phyloP scores from a whole-genome alignment of 345 rosid species.

The Citrus cavaleriei region DNA sequence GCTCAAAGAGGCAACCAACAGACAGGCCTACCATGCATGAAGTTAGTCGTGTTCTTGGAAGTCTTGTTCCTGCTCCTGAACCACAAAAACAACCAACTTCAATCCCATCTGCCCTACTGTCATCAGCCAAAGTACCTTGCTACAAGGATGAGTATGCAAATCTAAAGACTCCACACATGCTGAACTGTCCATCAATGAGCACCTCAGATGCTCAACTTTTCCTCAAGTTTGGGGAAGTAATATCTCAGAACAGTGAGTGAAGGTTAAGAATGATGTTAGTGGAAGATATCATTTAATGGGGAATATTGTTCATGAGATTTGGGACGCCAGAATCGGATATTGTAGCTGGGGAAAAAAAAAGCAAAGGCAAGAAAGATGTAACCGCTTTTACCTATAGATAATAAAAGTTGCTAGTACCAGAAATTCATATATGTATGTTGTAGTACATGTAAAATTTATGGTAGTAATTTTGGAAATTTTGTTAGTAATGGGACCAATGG shows the following conservation, averaged over 20 bases:
- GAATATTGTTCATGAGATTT: constrained; percentile 15
- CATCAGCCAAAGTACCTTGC: constrained; percentile 44
- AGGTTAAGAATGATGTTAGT: background rate
- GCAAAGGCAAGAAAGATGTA: background rate
- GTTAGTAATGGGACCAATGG: constrained; percentile 11
- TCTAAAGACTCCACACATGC: constrained; percentile 76
- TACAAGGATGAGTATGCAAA: constrained; percentile 86
- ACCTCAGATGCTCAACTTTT: constrained; percentile 93
- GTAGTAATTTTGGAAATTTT: constrained; percentile 13
- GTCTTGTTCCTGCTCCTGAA: constrained; percentile 39
- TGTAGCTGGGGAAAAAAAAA: constrained; percentile 11
- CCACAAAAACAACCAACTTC: constrained; percentile 46
- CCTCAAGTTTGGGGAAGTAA: constrained; percentile 88
- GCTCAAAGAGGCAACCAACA: constrained; percentile 73
- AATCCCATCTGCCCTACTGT: constrained; percentile 16
- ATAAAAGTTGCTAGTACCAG: background rate
- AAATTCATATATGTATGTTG: constrained; percentile 16
- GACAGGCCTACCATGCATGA: constrained; percentile 95
- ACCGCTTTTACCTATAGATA: constrained; percentile 6
- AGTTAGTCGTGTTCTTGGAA: constrained; percentile 71
- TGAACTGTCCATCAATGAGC: constrained; percentile 89
- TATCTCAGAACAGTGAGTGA: constrained; percentile 70
- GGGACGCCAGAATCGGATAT: constrained; percentile 6
- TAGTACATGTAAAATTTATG: constrained; percentile 15
- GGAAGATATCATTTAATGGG: background rate